phyloP scores from a whole-genome alignment of 257 asterid genomes.

The Plectranthus barbatus region DNA sequence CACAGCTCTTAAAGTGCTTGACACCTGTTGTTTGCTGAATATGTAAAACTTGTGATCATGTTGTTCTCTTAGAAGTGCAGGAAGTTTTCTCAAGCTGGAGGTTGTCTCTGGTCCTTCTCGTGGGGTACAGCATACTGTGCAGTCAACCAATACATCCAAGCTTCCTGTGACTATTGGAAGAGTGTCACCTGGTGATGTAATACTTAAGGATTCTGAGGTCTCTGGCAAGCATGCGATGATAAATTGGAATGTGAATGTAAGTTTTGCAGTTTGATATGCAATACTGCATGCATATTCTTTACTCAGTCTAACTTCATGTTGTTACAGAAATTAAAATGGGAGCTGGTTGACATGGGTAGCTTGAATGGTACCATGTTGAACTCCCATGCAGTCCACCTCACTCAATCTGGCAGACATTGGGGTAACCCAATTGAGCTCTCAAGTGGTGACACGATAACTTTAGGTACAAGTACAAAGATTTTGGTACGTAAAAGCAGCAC shows the following conservation, averaged over 20 bases:
- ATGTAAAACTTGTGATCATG: slow-evolving; percentile 61
- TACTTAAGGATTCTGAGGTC: slow-evolving; percentile 82
- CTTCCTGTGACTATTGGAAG: slow-evolving; percentile 90
- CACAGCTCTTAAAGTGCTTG: slow-evolving; percentile 10
- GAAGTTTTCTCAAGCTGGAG: slow-evolving; percentile 79
- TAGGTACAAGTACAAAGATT: slow-evolving; percentile 72
- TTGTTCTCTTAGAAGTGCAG: slow-evolving; percentile 90
- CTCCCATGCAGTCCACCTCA: slow-evolving; percentile 47
- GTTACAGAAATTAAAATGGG: slow-evolving; percentile 82
- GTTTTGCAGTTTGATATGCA: slow-evolving; percentile 18
- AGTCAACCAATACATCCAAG: slow-evolving; percentile 55
- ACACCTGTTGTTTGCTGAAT: slow-evolving; percentile 20
- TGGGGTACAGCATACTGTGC: slow-evolving; percentile 54
- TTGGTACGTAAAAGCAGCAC: slow-evolving; percentile 32
- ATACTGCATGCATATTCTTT: slow-evolving; percentile 16
- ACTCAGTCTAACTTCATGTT: slow-evolving; percentile 22
- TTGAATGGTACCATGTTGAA: slow-evolving; percentile 74
- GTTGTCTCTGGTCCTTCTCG: slow-evolving; percentile 83
- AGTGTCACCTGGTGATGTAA: slow-evolving; percentile 69
- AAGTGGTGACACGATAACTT: slow-evolving; percentile 64
- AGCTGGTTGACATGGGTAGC: slow-evolving; percentile 98
- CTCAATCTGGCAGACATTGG: slow-evolving; percentile 68
- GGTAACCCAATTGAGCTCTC: slow-evolving; percentile 70
- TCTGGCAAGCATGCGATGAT: slow-evolving; percentile 96
- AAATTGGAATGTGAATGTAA: slow-evolving; percentile 79